Base-by-base conservation (phyloP, 2,329 filamentous ascomycete species). In the Exophiala dermatitidis region DNA sequence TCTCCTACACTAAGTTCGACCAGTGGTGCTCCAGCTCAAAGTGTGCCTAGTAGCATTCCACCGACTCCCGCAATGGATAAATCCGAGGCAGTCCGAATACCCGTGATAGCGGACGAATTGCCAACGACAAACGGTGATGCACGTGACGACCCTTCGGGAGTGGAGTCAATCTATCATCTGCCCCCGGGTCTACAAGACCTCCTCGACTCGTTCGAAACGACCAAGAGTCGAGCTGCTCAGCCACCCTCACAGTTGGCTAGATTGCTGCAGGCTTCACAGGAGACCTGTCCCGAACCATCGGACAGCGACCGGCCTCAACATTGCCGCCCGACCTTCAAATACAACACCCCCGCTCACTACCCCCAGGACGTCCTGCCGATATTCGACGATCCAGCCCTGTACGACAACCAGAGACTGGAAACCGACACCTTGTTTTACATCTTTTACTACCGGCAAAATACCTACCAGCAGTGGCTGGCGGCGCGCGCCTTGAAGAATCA, bases 371-470 rank as follows among this genome's bases (percentile, higher is more conserved):
- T 90, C n/a, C 77, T 96, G 40, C 75, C 86, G 1, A 89, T 97
- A 60, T 91, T 97, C 63, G 90, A 96, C 63, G 90, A 98, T 69
- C 87, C 89, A 33, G 79, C 87, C 44, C 73, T 98, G 57, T 98
- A 96, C 71, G 81, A 74, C 43, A 74, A 71, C 2, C 72, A 81
- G 29, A 81, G 88, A 53, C 91, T 98, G 56, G 93, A 98, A 65
- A 90, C 90, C 0, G 93, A 98, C 67, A 95, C 91, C 31, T 77
- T 98, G 6, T 98, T 98, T 72, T 98, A 98, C 72, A 87, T 95
- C 43, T 98, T 98, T 73, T 98, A 98, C 77, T 98, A 98, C 76
- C 89, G 91, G 63, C 93, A 98, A 71, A 90, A 90, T 29, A 90
- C 90, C 1, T 90, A 95, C 63, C 90, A 97, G 69, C 93, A 98